A percentile compares a stretch with the other conserved stretches of the same genome.
phyloP scores from a whole-genome alignment of 495 filamentous ascomycete species.

The Penicillium ucsense region DNA sequence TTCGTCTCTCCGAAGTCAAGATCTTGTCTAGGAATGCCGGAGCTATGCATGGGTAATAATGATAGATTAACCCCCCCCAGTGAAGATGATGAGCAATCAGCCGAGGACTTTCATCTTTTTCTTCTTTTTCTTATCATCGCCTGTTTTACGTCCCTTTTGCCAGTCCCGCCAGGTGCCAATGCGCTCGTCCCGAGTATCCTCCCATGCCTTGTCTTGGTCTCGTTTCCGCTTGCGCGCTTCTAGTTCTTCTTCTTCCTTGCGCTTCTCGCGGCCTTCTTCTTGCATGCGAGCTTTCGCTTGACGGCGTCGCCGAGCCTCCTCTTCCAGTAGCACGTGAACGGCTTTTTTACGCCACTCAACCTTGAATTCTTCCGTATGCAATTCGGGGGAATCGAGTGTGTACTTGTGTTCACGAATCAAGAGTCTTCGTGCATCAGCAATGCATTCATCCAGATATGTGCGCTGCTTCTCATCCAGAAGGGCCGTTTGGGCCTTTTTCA shows the following conservation, averaged over 20 bases:
- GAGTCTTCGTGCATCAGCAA: conserved; percentile 89
- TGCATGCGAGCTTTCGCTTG: conserved; percentile 92
- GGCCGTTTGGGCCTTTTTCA: conserved; percentile 86
- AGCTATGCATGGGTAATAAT: too few species aligned
- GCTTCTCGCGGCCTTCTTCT: conserved; percentile 88
- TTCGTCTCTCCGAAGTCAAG: too few species aligned
- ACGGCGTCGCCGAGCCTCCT: conserved; percentile 72
- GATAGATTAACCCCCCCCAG: neutral
- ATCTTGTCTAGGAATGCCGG: too few species aligned
- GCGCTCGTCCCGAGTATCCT: conserved; percentile 78
- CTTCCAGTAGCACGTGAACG: conserved; percentile 84
- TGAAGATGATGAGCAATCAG: conserved; percentile 9
- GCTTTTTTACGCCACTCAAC: conserved; percentile 85
- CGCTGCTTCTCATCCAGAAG: conserved; percentile 93
- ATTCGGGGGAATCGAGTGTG: conserved; percentile 77
- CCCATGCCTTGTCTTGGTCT: conserved; percentile 89
- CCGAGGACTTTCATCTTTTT: conserved; percentile 90
- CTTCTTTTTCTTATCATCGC: conserved; percentile 58
- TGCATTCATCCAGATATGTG: conserved; percentile 79
- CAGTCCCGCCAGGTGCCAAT: conserved; percentile 95
- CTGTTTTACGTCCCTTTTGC: conserved; percentile 55
- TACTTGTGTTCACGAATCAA: conserved; percentile 89
- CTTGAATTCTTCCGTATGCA: conserved; percentile 68
- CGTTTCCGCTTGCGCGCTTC: conserved; percentile 85
- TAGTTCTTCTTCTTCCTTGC: conserved; percentile 76